Percentiles rank a stretch among this genome's conserved stretches.
Evolutionary conservation across 345 rosid species (phyloP).

Genomic region (Arabidopsis thaliana): DNA sequence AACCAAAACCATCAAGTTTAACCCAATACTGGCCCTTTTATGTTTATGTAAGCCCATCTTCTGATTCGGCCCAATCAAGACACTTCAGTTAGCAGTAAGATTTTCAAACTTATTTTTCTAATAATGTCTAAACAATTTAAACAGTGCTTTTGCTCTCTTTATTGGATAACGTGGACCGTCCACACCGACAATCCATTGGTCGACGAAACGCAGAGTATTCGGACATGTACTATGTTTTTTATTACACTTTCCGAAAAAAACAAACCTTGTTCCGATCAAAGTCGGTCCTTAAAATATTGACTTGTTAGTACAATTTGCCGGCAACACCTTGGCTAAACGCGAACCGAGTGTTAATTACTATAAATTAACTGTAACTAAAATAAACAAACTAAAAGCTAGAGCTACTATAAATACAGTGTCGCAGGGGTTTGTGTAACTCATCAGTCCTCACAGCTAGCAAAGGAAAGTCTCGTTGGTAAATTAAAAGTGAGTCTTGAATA

Average conservation of each 20-base stretch:
- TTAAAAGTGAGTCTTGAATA: conserved; percentile 19
- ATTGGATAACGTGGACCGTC: conserved; percentile 34
- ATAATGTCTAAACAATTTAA: neutral
- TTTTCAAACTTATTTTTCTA: neutral
- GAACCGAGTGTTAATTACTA: conserved; percentile 19
- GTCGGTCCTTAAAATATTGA: conserved; percentile 10
- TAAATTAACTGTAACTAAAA: conserved; percentile 8
- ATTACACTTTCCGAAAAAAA: neutral
- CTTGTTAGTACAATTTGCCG: conserved; percentile 19
- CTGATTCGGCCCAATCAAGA: conserved; percentile 14
- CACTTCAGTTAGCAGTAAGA: neutral
- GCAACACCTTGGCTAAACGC: conserved; percentile 26
- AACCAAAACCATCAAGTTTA: neutral
- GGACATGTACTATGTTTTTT: conserved; percentile 32
- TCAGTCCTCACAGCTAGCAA: conserved; percentile 20
- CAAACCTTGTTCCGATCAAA: conserved; percentile 19
- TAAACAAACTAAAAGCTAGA: conserved; percentile 12
- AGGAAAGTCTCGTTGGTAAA: conserved; percentile 12
- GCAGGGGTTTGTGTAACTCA: conserved; percentile 24
- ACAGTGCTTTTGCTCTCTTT: neutral
- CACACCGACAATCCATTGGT: conserved; percentile 42
- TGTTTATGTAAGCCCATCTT: conserved; percentile 19
- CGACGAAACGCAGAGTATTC: conserved; percentile 23
- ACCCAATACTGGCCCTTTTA: neutral
- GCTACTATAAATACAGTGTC: conserved; percentile 33